Percentiles rank a stretch among this genome's conserved stretches.
phyloP scores from a whole-genome alignment of 306 rosid species.

The Betula pendula region DNA sequence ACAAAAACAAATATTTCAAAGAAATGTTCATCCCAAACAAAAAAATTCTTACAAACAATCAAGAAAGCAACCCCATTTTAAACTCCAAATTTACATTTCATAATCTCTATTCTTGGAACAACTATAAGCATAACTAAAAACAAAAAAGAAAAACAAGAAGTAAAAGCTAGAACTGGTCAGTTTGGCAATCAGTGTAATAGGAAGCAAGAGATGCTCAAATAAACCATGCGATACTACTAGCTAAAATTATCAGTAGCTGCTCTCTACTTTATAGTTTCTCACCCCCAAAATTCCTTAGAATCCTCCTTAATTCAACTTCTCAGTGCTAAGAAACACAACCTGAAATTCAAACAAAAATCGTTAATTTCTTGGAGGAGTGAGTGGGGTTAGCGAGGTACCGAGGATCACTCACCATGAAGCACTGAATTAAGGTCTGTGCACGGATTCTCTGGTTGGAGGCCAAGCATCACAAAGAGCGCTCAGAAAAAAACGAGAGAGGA shows the following conservation, averaged over 20 bases:
- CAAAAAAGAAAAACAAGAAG: no score
- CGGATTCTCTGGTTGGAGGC: neutral
- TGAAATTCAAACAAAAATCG: neutral
- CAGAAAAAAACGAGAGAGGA: neutral
- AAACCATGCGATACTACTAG: neutral
- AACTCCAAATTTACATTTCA: no score
- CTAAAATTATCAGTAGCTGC: neutral
- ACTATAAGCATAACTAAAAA: no score
- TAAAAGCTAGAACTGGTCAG: neutral
- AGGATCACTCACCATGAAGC: neutral
- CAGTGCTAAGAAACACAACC: neutral
- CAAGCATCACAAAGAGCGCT: neutral
- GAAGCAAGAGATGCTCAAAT: neutral
- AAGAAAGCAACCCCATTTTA: no score
- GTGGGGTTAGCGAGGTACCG: neutral
- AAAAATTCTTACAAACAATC: no score
- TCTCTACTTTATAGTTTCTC: slow-evolving; percentile 1
- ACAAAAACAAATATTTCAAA: no score
- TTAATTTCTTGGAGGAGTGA: neutral
- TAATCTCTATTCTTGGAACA: no score
- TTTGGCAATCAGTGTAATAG: neutral
- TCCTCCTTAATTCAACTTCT: neutral
- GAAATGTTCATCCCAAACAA: no score
- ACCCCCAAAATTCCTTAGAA: slow-evolving; percentile 36
- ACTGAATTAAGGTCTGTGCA: neutral